These are phyloP conservation scores for Globisporangium perplexum DNA, from an alignment of 352 stramenopile species.

Conservation along the genomic window DNA sequence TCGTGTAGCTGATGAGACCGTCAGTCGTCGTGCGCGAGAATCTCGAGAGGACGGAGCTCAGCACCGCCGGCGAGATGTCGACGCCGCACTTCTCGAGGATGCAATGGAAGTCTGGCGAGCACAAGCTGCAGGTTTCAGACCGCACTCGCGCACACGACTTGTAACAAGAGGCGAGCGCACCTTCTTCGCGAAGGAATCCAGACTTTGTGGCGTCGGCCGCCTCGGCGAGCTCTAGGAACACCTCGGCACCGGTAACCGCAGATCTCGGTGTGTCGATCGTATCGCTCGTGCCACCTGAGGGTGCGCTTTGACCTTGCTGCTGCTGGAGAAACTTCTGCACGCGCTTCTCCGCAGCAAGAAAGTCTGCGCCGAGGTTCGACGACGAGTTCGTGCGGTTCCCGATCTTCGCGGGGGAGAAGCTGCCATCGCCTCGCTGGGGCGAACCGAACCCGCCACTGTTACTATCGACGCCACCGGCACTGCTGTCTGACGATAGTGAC, in stretches of 20 bases:
- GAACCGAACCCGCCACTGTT: background rate
- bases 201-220: constrained; percentile 23
- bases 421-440: background rate
- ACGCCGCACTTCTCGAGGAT: constrained; percentile 30
- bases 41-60: constrained; percentile 41
- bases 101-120: constrained; percentile 27
- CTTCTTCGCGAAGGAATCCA: constrained; percentile 32
- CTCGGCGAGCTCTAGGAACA: constrained; percentile 46
- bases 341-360: constrained; percentile 33
- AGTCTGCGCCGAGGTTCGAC: constrained; percentile 20
- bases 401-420: background rate
- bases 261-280: constrained; percentile 30
- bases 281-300: background rate
- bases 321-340: constrained; percentile 31
- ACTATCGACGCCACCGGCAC: background rate
- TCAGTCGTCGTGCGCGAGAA: constrained; percentile 28
- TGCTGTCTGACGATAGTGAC: constrained; percentile 25
- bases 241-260: constrained; percentile 40
- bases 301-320: background rate
- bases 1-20: constrained; percentile 29
- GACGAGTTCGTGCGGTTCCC: background rate
- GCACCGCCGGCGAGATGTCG: constrained; percentile 17
- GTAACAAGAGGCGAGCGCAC: constrained; percentile 9
- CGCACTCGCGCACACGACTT: too few species aligned
- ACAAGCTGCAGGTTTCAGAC: background rate